Evolutionary conservation across 495 filamentous ascomycete species (phyloP), one percentile per base, ranked within the genome.

Genomic region (Chaetomidium leptoderma): DNA sequence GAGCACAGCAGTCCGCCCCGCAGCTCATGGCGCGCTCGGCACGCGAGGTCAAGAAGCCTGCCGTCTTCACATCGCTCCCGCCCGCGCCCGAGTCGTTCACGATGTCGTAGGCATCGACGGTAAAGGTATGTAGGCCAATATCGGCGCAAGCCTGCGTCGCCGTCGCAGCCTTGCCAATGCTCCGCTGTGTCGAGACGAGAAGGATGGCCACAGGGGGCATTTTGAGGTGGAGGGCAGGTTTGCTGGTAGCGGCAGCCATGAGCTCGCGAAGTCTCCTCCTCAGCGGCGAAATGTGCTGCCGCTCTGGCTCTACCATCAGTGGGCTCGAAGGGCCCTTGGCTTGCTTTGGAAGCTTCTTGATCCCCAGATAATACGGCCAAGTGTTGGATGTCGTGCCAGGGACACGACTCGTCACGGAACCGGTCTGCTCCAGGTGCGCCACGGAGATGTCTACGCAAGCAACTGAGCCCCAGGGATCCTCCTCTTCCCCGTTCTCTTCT

Each of bases 71-170:
- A 65, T 98, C 93, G 55, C 87, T 86, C 9, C 89, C 89, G 30
- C 89, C 89, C 0, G 83, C 86, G 36, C 89, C 89, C 19, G 90
- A 88, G 63, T 97, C 92, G 10, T 90, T 90, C 13, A 95, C 76
- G 47, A 97, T 90, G 62, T 98, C 95, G 68, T 95, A 96, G 0
- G 90, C 88, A 67, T 97, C 90, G 56, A 98, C 87, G 11, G 85
- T 74, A 65, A 97, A 97, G 1, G 84, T 86, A 68, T 98, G 93
- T 4, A 97, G 73, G 13, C 95, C 93, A 47, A 97, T 86, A 59
- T 97, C 93, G 0, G 85, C 80, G 65, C 89, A 91, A 4, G 92
- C 90, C n/a, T 81, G 81, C 1, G 75, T 78, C 0, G 90, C 90
- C 8, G 91, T 64, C 5, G 83, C 88, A 17, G 85, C 79, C 69